Base-by-base conservation (phyloP, 208 protist genomes). In the Herpetomonas samuelpessoai region DNA sequence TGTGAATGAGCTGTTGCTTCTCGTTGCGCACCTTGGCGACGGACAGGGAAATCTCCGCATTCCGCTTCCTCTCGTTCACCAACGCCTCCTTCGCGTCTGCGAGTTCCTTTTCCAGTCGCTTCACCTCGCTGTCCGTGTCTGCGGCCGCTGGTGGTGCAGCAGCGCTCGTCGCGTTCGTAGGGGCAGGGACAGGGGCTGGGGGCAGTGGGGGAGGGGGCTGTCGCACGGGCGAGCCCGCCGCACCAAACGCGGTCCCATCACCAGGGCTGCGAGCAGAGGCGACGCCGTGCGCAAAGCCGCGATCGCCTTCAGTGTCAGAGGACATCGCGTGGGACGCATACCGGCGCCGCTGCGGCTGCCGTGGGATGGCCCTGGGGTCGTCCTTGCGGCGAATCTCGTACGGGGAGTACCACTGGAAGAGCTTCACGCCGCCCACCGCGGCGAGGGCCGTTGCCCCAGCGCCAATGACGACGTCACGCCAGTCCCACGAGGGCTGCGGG, bases 391-490 rank as follows among this genome's bases (percentile, higher is more conserved):
- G 76, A 26, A 94, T 61, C 61, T 94, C 88, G 64, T 85, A 91
- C 18, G 88, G 84, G 2, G 84, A 92, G 66, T 88, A 94, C 26
- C 65, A 60, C 51, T 83, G 65, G 64, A 91, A 90, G 47, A 84
- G 67, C 53, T 88, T 91, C 45, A 76, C 74, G 3, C 67, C 81
- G 10, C 71, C 71, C 38, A 87, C 47, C 22, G 70, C 73, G 26
- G 68, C 61, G 29, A 91, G 46, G 22, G 78, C 65, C 9, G 82
- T 74, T 16, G 80, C 84, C 14, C 84, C 88, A 21, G 69, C 50
- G 24, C 68, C 84, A 66, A 94, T 94, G 30, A 94, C 82, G 24
- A 80, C 74, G 67, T 94, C 82, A 29, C 83, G 76, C 85, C 88
- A 94, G 64, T 92, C 81, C 49, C 31, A 44, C 38, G 57, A 74